Evolutionary conservation across 2,329 filamentous ascomycete species (phyloP).

Genomic region (Botryotinia narcissicola): DNA sequence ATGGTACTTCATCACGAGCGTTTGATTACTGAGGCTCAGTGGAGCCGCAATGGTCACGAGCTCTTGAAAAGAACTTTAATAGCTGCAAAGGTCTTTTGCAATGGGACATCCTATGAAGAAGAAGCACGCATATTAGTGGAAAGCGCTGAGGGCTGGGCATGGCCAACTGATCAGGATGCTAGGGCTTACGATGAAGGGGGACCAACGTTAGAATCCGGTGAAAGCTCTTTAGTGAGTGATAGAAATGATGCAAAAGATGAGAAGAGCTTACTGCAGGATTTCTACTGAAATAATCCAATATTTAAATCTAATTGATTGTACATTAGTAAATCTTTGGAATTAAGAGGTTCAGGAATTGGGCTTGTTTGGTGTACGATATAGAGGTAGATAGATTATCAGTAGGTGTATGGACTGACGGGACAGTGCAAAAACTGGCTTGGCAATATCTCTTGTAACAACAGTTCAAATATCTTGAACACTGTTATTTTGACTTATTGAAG

Average conservation of each 20-base stretch:
- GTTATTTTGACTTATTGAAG: not conserved
- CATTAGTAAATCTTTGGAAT: not conserved
- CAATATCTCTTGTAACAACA: not conserved
- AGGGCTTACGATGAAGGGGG: conserved; percentile 8
- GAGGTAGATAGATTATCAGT: not conserved
- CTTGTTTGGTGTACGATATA: not conserved
- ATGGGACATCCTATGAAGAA: conserved; percentile 22
- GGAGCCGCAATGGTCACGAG: conserved; percentile 26
- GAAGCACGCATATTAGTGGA: conserved; percentile 30
- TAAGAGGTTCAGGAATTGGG: not conserved
- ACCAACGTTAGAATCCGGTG: not conserved
- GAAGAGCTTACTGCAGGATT: not conserved
- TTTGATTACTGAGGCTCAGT: conserved; percentile 25
- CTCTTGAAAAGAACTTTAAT: conserved; percentile 30
- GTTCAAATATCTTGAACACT: not conserved
- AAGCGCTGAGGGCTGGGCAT: conserved; percentile 31
- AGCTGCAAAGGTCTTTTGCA: conserved; percentile 28
- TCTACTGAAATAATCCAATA: not conserved
- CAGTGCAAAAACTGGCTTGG: not conserved
- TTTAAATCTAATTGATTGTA: not conserved
- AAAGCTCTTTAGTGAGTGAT: not conserved
- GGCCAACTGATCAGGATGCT: conserved; percentile 33
- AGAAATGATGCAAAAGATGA: no score
- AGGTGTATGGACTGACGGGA: not conserved
- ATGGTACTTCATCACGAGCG: conserved; percentile 49